Evolutionary conservation across 1,284 basidiomycete species (phyloP).

Genomic region (Schizophyllum amplum): DNA sequence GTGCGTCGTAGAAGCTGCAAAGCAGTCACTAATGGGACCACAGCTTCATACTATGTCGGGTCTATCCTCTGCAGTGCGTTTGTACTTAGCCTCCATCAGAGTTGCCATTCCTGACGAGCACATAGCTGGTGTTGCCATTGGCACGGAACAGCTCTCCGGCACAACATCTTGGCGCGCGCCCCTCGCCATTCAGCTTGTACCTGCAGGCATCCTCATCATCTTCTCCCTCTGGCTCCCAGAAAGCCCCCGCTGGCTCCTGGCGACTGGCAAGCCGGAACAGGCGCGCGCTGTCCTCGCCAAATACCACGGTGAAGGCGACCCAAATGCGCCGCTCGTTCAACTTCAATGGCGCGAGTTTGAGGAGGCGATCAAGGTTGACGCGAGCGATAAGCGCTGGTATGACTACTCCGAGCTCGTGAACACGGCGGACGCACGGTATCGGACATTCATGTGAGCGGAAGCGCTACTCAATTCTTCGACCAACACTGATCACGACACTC

Average conservation of each 20-base stretch:
- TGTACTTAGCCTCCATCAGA: neutral
- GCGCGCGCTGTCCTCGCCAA: conserved; percentile 41
- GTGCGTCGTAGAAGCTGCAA: neutral
- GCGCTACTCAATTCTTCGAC: conserved; percentile 1
- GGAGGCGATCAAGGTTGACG: conserved; percentile 42
- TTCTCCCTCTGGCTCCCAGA: conserved; percentile 40
- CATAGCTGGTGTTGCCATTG: conserved; percentile 35
- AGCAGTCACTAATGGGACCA: neutral
- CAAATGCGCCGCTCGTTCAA: conserved; percentile 37
- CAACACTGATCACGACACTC: neutral
- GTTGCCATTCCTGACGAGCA: conserved; percentile 6
- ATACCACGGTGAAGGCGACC: conserved; percentile 43
- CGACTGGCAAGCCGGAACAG: conserved; percentile 41
- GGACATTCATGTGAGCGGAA: conserved; percentile 34
- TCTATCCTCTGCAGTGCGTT: conserved; percentile 32
- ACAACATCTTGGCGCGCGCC: conserved; percentile 41
- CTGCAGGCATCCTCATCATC: conserved; percentile 35
- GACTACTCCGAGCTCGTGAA: conserved; percentile 32
- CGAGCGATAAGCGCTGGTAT: conserved; percentile 53
- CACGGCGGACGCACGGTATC: conserved; percentile 37
- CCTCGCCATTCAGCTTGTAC: conserved; percentile 43
- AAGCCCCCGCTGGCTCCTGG: conserved; percentile 49
- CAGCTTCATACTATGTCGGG: conserved; percentile 37
- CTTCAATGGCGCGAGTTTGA: conserved; percentile 53
- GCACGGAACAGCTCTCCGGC: conserved; percentile 31